Base-by-base conservation (phyloP, 352 stramenopile species). In the Pythium biforme region DNA sequence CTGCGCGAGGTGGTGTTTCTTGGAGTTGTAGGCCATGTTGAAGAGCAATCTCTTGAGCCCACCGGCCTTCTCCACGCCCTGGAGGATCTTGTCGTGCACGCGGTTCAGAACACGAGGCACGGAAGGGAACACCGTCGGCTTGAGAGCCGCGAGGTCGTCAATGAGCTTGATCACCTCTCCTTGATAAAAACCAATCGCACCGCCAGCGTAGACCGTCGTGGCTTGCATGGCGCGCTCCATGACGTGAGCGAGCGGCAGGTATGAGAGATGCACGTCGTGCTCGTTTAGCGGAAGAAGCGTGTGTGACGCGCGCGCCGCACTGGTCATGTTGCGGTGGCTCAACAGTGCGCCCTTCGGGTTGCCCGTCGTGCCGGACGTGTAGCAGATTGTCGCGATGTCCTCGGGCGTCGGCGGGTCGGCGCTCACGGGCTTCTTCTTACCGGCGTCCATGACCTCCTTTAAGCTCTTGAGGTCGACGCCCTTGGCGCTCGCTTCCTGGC, bases 231-330 rank as follows among this genome's bases (percentile, higher is more conserved):
- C 71, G 8, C 95, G 83, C 78, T 99, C 96, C 58, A 98, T 98
- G 31, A 99, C 95, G 72, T 99, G 96, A 0, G 95, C 81, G 22
- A 99, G 71, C n/a, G 96, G 96, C 31, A 99, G 74, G 74, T 99
- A 99, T 20, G 87, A 97, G 17, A 64, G 46, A 15, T 64, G 56
- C 23, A 64, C 56, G 27, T 75, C 58, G 25, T 62, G 41, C 31
- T 74, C 63, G 33, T 74, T 56, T 15, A 71, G 66, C 15, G 49
- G 58, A 26, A 76, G 64, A 26, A 63, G 55, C 34, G 62, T 70
- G 41, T 65, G 62, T 9, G 56, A 76, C 9, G 55, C 55, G 23
- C 64, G 49, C 1, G 64, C 68, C 1, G 89, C 79, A 37, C 73
- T 73, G n/a, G 56, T 26, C 43, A 79, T 69, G 48, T 84, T 88